Percentiles rank a stretch among this genome's conserved stretches.
Evolutionary conservation across 805 yeast genomes (phyloP).

Genomic region (Nakazawaea ernobii): DNA sequence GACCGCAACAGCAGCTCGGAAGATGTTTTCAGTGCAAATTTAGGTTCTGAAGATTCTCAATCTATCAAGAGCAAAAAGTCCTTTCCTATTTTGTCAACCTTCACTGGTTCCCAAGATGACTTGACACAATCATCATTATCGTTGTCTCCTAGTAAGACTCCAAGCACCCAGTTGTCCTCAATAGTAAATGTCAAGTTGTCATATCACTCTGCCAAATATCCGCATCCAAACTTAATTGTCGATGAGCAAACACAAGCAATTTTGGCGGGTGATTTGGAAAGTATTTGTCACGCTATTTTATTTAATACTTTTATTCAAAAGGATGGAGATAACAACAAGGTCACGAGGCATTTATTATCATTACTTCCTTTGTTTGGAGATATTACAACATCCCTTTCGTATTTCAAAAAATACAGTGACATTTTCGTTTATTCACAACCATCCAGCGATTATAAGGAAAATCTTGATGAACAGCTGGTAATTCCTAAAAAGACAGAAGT

Average conservation of each 20-base stretch:
- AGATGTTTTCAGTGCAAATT: background rate
- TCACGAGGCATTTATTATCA: constrained; percentile 37
- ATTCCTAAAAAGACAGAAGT: constrained; percentile 29
- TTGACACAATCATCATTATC: constrained; percentile 1
- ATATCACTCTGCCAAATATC: constrained; percentile 38
- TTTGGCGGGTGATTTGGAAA: constrained; percentile 56
- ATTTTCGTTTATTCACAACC: constrained; percentile 15
- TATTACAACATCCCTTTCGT: constrained; percentile 35
- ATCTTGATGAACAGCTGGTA: constrained; percentile 2
- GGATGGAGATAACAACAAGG: constrained; percentile 19
- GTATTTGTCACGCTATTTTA: constrained; percentile 69
- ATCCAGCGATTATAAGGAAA: background rate
- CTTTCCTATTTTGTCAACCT: background rate
- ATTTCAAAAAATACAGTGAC: constrained; percentile 30
- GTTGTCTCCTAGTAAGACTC: constrained; percentile 1
- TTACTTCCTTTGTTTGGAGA: constrained; percentile 53
- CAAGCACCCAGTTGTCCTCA: background rate
- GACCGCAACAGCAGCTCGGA: background rate
- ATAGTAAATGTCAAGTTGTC: constrained; percentile 9
- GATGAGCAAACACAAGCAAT: constrained; percentile 41
- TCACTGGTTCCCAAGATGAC: background rate
- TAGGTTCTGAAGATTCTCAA: background rate
- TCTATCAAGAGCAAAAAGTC: constrained; percentile 7
- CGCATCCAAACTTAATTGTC: constrained; percentile 56
- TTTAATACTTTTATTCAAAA: constrained; percentile 37